Base-by-base conservation (phyloP, 129 eudicot genomes). In the Pseudognaphalium luteoalbum region DNA sequence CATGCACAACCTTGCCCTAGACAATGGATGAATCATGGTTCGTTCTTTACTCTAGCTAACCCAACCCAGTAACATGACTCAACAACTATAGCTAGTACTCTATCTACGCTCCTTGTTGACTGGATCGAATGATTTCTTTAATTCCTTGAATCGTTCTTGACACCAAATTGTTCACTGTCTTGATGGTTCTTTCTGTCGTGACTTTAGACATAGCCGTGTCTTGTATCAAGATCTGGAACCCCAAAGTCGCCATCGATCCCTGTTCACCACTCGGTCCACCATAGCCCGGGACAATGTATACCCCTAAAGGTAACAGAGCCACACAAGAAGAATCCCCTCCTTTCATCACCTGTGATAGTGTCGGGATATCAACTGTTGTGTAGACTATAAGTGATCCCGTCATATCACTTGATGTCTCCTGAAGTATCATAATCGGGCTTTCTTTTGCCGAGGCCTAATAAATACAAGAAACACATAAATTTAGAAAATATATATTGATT, bases 311-410 rank as follows among this genome's bases (percentile, higher is more conserved):
- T 28, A 60, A 10, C 19, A 78, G 54, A 60, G 62, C 71, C 41
- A 28, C 81, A 1, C 33, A 70, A 58, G 76, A 69, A 69, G 75
- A 14, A 6, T 78, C 76, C 1, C 22, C 67, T 1, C 68, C 75
- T 5, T 30, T 58, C 70, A 44, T 42, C 70, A 42, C 25, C 69
- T 42, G 8, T 1, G 62, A 58, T 12, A 70, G 4, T 7, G 81
- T 68, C 7, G 59, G 58, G 8, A 34, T 17, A 68, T 68, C 74
- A 29, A 76, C 44, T 9, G 74, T 22, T 67, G 81, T 68, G 34
- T 76, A 76, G 2, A 68, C 75, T 56, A 76, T 67, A 9, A 76
- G 74, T 17, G 81, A 76, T 76, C 81, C 74, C 20, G 81, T 70
- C 70, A 17, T 60, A 60, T 69, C 76, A 70, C 76, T 70, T 0